Percentiles rank a stretch among this genome's conserved stretches.
Conservation (phyloP, 2,329 filamentous ascomycete species). For the Fusarium succisae region DNA sequence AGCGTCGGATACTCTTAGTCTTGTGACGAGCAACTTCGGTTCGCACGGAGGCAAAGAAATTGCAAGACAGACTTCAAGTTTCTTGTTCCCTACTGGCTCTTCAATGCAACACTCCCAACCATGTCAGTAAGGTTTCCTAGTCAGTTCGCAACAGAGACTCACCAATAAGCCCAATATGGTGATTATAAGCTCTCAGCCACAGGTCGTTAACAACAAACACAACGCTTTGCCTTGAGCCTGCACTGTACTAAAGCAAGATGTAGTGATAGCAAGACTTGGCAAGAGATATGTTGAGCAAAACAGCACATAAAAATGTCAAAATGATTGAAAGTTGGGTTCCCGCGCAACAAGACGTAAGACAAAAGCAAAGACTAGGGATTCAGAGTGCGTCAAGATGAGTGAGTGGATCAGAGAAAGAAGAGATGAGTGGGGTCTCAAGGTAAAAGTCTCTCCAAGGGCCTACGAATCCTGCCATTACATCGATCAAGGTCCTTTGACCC, state of each 20-base stretch:
- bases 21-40: accelerated
- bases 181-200: background rate
- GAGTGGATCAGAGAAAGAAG: background rate
- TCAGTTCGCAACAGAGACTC: background rate
- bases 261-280: accelerated
- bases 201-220: background rate
- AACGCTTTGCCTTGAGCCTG: background rate
- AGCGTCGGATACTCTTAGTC: accelerated
- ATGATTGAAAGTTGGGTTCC: accelerated
- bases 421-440: background rate
- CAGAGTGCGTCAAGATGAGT: background rate
- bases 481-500: too few relatives aligned
- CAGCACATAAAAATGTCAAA: accelerated
- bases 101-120: accelerated
- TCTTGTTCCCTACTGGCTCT: accelerated
- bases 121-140: accelerated
- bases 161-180: background rate
- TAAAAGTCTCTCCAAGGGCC: background rate
- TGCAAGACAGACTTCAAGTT: background rate
- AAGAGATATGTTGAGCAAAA: background rate
- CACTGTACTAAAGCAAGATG: accelerated
- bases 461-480: background rate
- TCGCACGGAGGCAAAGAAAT: background rate
- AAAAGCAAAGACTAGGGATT: background rate
- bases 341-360: background rate